Conservation (phyloP, 306 rosid species). For the Benincasa hispida region DNA sequence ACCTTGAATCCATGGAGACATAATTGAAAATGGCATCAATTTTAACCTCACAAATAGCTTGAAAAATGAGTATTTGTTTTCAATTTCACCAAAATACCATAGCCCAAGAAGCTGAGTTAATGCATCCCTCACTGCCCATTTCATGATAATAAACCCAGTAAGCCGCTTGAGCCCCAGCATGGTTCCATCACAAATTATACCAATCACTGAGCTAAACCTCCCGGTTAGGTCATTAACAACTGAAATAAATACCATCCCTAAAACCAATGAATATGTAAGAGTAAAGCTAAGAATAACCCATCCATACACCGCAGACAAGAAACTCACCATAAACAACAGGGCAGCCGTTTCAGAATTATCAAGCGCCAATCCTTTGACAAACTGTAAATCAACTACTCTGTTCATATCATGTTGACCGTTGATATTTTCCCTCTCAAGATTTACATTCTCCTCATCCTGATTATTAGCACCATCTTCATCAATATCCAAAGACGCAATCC, state of each 20-base stretch:
- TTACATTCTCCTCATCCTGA: slow-evolving; percentile 6
- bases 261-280: slow-evolving; percentile 64
- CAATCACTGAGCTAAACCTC: slow-evolving; percentile 44
- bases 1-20: slow-evolving; percentile 82
- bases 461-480: not conserved
- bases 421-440: slow-evolving; percentile 19
- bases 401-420: slow-evolving; percentile 19
- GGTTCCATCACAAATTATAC: slow-evolving; percentile 63
- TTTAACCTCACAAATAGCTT: slow-evolving; percentile 85
- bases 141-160: slow-evolving; percentile 71
- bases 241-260: slow-evolving; percentile 62
- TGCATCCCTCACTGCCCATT: slow-evolving; percentile 97
- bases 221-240: slow-evolving; percentile 59
- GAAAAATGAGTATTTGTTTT: slow-evolving; percentile 82
- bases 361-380: slow-evolving; percentile 56
- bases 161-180: slow-evolving; percentile 77
- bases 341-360: slow-evolving; percentile 58
- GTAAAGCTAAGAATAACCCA: slow-evolving; percentile 77
- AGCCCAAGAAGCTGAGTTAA: slow-evolving; percentile 84
- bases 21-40: slow-evolving; percentile 86
- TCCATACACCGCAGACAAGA: slow-evolving; percentile 64
- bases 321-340: slow-evolving; percentile 50
- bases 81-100: slow-evolving; percentile 89
- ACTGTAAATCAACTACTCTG: slow-evolving; percentile 37
- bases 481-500: not conserved